These are phyloP conservation scores for Rhodosporidiobolus odoratus DNA, from an alignment of 768 basidiomycete genomes.

Conservation along the genomic window DNA sequence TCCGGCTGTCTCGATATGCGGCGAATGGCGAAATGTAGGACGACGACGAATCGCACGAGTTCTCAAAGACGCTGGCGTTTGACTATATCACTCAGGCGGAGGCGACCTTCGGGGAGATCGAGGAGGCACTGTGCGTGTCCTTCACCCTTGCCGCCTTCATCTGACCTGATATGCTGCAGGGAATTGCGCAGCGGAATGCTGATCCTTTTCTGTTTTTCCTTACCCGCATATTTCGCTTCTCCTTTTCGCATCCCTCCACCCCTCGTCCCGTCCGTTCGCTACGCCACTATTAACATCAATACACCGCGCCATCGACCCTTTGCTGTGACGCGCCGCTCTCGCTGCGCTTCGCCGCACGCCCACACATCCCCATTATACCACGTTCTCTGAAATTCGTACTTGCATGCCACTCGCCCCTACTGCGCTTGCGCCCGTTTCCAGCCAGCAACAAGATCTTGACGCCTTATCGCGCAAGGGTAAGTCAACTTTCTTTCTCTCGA, in stretches of 20 bases:
- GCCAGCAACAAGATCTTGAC: constrained; percentile 52
- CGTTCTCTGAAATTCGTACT: background rate
- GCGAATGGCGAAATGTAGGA: too few species aligned
- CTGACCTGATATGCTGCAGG: too few species aligned
- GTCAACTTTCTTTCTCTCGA: constrained; percentile 65
- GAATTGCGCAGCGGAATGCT: too few species aligned
- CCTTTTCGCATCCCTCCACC: too few species aligned
- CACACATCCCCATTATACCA: background rate
- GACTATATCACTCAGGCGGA: constrained; percentile 78
- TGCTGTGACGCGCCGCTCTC: too few species aligned
- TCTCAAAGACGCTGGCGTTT: constrained; percentile 69
- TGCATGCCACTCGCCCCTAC: background rate
- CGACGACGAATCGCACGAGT: constrained; percentile 62
- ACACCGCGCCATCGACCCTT: too few species aligned
- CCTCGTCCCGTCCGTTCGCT: background rate
- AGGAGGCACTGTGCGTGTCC: constrained; percentile 65
- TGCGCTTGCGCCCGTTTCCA: constrained; percentile 29
- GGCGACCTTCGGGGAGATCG: constrained; percentile 71
- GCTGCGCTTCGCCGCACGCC: background rate
- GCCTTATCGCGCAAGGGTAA: constrained; percentile 74
- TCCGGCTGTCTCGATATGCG: too few species aligned
- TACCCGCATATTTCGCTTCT: background rate
- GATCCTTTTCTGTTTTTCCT: background rate
- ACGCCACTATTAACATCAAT: background rate
- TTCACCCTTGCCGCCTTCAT: background rate